Evolutionary conservation across 768 basidiomycete genomes (phyloP).

Genomic region (Agrocybe chaxingu): DNA sequence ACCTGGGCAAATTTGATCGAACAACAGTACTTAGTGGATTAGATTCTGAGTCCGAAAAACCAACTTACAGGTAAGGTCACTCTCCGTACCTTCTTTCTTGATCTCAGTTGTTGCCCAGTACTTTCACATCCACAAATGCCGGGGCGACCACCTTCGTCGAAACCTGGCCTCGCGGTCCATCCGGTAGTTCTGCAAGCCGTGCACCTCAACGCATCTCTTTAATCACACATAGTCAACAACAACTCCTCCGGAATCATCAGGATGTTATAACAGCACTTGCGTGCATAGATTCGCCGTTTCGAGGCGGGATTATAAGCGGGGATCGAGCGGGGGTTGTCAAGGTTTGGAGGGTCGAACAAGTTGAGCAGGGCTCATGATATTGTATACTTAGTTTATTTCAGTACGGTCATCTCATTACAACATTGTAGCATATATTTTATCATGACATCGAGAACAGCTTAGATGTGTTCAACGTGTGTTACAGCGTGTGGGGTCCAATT

Average conservation of each 20-base stretch:
- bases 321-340: constrained; percentile 89
- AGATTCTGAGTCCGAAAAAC: constrained; percentile 72
- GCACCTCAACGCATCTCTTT: constrained; percentile 74
- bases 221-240: constrained; percentile 81
- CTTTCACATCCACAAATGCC: constrained; percentile 35
- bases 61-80: constrained; percentile 66
- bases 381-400: neutral
- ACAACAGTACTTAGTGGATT: constrained; percentile 79
- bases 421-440: neutral
- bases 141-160: constrained; percentile 56
- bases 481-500: too few species aligned
- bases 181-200: constrained; percentile 53
- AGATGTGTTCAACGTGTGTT: too few species aligned
- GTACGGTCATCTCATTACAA: neutral
- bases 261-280: constrained; percentile 85
- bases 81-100: neutral
- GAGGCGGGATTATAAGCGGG: constrained; percentile 88
- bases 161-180: constrained; percentile 50
- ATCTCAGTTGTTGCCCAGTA: constrained; percentile 19
- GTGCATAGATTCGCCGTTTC: constrained; percentile 89
- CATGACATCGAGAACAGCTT: too few species aligned
- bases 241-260: constrained; percentile 82
- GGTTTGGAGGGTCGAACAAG: constrained; percentile 75
- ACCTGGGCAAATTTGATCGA: constrained; percentile 67
- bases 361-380: constrained; percentile 23